Conservation (phyloP, 2,329 filamentous ascomycete genomes). For the Byssothecium circinans region DNA sequence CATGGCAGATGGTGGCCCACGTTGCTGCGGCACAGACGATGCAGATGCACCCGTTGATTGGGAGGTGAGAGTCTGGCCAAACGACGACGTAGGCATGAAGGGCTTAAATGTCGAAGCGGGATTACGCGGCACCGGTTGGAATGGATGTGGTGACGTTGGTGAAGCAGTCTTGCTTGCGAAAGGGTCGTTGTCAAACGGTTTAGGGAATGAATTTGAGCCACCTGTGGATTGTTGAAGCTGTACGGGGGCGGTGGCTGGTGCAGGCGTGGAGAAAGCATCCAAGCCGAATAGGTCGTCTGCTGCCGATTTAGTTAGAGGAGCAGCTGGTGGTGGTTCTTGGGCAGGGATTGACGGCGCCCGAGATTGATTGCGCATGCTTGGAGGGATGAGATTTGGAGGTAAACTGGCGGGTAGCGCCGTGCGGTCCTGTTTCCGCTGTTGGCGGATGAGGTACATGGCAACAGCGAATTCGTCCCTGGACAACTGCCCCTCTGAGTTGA, state of each 20-base stretch:
- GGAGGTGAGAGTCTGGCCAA: slow-evolving; percentile 78
- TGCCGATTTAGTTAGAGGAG: slow-evolving; percentile 69
- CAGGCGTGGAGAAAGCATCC: slow-evolving; percentile 64
- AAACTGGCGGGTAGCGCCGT: slow-evolving; percentile 74
- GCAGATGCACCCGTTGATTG: slow-evolving; percentile 71
- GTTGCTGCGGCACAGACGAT: slow-evolving; percentile 46
- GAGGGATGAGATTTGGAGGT: slow-evolving; percentile 80
- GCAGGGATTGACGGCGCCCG: slow-evolving; percentile 53
- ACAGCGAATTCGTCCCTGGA: slow-evolving; percentile 92
- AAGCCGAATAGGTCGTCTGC: slow-evolving; percentile 93
- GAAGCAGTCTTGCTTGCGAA: slow-evolving; percentile 59
- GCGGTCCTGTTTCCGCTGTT: slow-evolving; percentile 72
- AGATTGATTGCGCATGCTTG: slow-evolving; percentile 72
- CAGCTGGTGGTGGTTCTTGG: slow-evolving; percentile 47
- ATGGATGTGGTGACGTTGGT: slow-evolving; percentile 57
- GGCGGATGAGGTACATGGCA: slow-evolving; percentile 93
- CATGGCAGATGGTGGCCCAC: slow-evolving; percentile 54
- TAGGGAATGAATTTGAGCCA: slow-evolving; percentile 58
- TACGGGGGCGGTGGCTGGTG: slow-evolving; percentile 52
- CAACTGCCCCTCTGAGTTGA: slow-evolving; percentile 84
- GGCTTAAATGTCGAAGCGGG: slow-evolving; percentile 71
- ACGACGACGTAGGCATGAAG: slow-evolving; percentile 89
- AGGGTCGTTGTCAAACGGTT: slow-evolving; percentile 59
- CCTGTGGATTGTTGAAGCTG: slow-evolving; percentile 73
- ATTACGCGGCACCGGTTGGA: slow-evolving; percentile 49